Evolutionary conservation across 78 protist genomes (phyloP), one percentile per base, ranked within the genome.

Genomic region (Speleostelium caveatum): DNA sequence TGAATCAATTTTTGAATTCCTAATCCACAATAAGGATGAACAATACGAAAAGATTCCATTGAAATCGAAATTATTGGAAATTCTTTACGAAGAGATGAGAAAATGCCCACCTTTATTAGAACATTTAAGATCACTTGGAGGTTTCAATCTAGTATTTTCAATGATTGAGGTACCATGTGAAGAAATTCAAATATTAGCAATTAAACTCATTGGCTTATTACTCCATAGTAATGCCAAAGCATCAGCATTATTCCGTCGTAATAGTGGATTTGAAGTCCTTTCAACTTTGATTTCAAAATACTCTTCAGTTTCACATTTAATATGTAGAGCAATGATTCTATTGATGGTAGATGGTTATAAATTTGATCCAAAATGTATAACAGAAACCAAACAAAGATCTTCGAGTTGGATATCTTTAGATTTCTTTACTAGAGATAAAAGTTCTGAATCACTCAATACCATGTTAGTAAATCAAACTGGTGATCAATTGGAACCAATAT

Each of bases 21-120:
- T 83, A 12, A 62, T 62, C 5, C 53, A 41, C 65, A 67, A 83
- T 30, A 69, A 67, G 33, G 21, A 49, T 73, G 63, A 51, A 33
- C 36, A 28, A 17, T 69, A 69, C 39, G 91, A 83, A 30, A 53
- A 69, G 49, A 59, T 83, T 32, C 61, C 32, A 4, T 41, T 35
- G 4, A 83, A 83, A 45, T 33, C 91, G 21, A 83, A 60, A 45
- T 21, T 83, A 7, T 42, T 83, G 24, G 91, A 83, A 24, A 38
- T 83, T 28, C 62, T 83, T 19, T 83, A 83, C 39, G 91, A 83
- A 60, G 91, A 83, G 38, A 83, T 83, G 91, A 53, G 91, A 53
- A 83, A 83, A 24, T 83, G 79, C 32, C 91, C 91, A 16, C 17
- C 72, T 5, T 22, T 83, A 19, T 24, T 83, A 2, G 91, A 83